Conservation (phyloP, 179 eudicot genomes). For the Dionaea muscipula region DNA sequence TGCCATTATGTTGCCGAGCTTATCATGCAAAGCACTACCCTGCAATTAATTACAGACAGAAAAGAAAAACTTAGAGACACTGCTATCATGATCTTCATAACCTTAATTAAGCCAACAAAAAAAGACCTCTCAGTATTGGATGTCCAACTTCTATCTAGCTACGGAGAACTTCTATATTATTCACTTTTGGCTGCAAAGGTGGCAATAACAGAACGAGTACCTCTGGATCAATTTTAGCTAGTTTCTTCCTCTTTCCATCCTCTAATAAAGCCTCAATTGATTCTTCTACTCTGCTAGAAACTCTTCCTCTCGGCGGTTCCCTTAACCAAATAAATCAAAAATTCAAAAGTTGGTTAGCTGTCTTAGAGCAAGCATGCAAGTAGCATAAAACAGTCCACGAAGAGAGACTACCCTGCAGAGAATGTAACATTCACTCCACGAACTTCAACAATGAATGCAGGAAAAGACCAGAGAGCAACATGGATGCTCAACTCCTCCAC, state of each 20-base stretch:
- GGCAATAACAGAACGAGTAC: conserved; percentile 21
- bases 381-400: neutral
- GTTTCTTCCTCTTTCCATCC: conserved; percentile 32
- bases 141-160: neutral
- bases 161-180: no score
- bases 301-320: conserved; percentile 24
- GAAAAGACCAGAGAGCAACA: conserved; percentile 40
- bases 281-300: conserved; percentile 13
- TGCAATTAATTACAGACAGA: conserved; percentile 30
- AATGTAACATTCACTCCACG: conserved; percentile 44
- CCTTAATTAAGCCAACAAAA: neutral
- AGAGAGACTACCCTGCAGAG: conserved; percentile 28
- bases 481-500: conserved; percentile 41
- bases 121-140: neutral
- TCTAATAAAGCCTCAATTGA: conserved; percentile 27
- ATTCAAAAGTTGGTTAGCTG: no score
- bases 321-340: conserved; percentile 26
- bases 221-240: conserved; percentile 65
- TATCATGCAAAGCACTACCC: conserved; percentile 70
- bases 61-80: neutral
- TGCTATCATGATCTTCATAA: neutral
- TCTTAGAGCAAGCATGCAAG: no score
- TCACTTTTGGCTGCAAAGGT: no score
- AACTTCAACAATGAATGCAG: conserved; percentile 43
- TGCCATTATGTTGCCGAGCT: conserved; percentile 35